Base-by-base conservation (phyloP, 768 basidiomycete species). In the Lanmaoa pseudosensibilis region DNA sequence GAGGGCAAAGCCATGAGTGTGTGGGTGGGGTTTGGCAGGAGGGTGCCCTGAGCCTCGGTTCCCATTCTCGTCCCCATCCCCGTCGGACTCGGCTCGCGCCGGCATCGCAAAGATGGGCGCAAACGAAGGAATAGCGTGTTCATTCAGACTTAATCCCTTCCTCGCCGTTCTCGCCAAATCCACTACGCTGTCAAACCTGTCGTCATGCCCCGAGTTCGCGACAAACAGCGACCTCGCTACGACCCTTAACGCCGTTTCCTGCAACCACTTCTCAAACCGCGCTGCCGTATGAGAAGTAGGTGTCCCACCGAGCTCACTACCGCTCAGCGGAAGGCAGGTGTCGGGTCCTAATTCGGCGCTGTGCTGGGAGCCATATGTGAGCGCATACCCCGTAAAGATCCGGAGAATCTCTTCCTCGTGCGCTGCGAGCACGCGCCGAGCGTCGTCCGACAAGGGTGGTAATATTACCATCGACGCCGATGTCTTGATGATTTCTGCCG, bases 181-280 rank as follows among this genome's bases (percentile, higher is more conserved):
- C 2, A 68, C 56, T 12, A 87, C 73, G 32, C 72, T 78, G 5
- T 56, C 39, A 61, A 87, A 88, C 2, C 59, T 53, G 62, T 90
- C 87, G 30, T 67, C 78, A 51, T 85, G 84, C 0, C 88, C 87
- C 0, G 88, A 90, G 54, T 78, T 85, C 0, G 87, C 84, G 8
- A 84, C 85, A 59, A 88, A 90, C 6, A 74, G 61, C 1, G 87
- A 90, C 10, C 87, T 81, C 30, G 75, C 78, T 1, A 71, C 62
- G 25, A 78, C 70, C 0, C 34, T 61, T n/a, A 77, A 66, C 8
- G 78, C 71, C 0, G 75, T 77, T 2, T 70, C 57, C 1, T 69
- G 64, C 38, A 87, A 72, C 56, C 77, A 66, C 4, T 55, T 32
- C 5, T 61, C 66, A 58, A 84, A 78, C 4, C 56, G 62, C 1